Percentiles rank a stretch among this genome's conserved stretches.
Evolutionary conservation across 225 moss, liverwort and hornwort genomes (phyloP).

Genomic region (Polytrichum formosum): DNA sequence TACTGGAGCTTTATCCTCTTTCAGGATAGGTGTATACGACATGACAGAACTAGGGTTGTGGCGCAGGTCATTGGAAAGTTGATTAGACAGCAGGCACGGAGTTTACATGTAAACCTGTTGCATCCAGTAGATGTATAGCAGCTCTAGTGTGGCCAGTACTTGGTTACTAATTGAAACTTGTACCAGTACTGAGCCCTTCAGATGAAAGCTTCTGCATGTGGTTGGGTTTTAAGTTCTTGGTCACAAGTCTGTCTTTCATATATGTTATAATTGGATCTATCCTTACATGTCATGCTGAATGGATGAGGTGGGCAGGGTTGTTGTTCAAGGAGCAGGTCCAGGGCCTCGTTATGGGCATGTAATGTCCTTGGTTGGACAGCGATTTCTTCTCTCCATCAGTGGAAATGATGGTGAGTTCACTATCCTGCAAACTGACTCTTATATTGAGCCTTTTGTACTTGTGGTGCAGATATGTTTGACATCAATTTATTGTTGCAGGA

Average conservation of each 20-base stretch:
- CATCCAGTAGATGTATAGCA: neutral
- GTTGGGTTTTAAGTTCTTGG: neutral
- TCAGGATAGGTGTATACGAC: constrained; percentile 2
- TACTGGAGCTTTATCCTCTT: neutral
- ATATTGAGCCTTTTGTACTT: neutral
- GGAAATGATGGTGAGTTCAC: constrained; percentile 57
- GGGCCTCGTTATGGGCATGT: constrained; percentile 77
- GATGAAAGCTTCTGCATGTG: neutral
- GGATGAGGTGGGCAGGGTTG: constrained; percentile 47
- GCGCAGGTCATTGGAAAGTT: neutral
- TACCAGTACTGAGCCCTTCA: neutral
- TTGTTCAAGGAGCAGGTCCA: constrained; percentile 67
- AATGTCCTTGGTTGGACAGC: constrained; percentile 70
- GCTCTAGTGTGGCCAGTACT: neutral
- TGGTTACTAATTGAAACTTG: neutral
- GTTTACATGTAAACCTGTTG: neutral
- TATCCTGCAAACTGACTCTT: neutral
- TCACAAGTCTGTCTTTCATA: neutral
- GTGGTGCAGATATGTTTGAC: constrained; percentile 10
- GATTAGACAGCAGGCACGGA: neutral
- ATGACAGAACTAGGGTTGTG: neutral
- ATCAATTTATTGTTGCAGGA: constrained; percentile 23
- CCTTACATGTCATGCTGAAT: neutral
- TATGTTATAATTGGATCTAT: neutral
- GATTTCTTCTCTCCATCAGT: constrained; percentile 64